Evolutionary conservation across 768 basidiomycete species (phyloP).

Genomic region (Amanita fuliginea): DNA sequence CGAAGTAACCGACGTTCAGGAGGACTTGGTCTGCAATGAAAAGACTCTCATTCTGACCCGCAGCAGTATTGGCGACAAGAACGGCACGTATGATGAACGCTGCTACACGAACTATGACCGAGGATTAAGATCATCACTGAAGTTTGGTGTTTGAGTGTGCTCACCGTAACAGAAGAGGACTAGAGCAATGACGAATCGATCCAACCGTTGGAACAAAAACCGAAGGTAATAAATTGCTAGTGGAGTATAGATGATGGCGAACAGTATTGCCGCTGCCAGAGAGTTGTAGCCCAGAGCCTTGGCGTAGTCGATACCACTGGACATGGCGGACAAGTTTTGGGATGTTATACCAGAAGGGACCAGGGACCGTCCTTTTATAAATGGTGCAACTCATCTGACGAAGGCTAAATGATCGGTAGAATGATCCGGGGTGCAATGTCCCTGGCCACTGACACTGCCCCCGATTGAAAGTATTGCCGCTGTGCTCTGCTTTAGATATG

Average conservation of each 20-base stretch:
- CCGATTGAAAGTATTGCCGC: too few relatives aligned
- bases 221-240: conserved; percentile 19
- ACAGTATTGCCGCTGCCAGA: conserved; percentile 21
- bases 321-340: neutral
- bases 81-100: conserved; percentile 30
- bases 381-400: neutral
- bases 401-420: too few relatives aligned
- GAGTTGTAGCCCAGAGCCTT: conserved; percentile 22
- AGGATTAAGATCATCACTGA: neutral
- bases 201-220: conserved; percentile 14
- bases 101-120: conserved; percentile 23
- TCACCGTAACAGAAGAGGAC: conserved; percentile 27
- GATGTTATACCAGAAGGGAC: neutral
- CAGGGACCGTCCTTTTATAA: neutral
- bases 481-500: too few relatives aligned
- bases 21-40: conserved; percentile 28
- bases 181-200: conserved; percentile 18
- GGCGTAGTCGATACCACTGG: conserved; percentile 20
- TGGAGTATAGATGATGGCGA: conserved; percentile 23
- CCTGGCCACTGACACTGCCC: too few relatives aligned
- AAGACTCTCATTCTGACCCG: conserved; percentile 19
- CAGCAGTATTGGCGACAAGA: conserved; percentile 19
- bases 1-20: conserved; percentile 31
- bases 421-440: too few relatives aligned
- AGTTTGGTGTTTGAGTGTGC: conserved; percentile 8